These are phyloP conservation scores for Colletotrichum sp. DNA, from an alignment of 2,329 filamentous ascomycete species.

Conservation along the genomic window DNA sequence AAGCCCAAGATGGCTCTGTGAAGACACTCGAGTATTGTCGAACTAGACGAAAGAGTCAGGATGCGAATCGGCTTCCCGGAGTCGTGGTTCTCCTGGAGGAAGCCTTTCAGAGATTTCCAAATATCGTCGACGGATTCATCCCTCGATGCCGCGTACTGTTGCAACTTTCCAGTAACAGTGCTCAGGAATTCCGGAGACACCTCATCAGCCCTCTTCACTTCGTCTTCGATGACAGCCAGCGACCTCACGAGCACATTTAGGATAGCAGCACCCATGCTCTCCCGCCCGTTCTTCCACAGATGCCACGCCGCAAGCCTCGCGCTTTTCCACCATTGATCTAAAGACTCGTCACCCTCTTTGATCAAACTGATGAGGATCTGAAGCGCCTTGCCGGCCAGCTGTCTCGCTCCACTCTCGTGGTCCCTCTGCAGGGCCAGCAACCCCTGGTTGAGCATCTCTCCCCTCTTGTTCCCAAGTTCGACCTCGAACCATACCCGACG, in stretches of 20 bases:
- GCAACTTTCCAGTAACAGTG: conserved; percentile 14
- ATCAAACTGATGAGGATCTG: conserved; percentile 52
- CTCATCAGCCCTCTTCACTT: conserved; percentile 26
- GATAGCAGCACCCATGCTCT: conserved; percentile 69
- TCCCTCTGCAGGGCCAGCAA: conserved; percentile 58
- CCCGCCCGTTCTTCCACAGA: conserved; percentile 68
- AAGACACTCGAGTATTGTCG: conserved; percentile 60
- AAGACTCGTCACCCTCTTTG: conserved; percentile 13
- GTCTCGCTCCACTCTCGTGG: conserved; percentile 62
- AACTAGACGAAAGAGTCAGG: conserved; percentile 67
- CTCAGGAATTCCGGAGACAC: conserved; percentile 17
- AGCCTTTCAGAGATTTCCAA: conserved; percentile 35
- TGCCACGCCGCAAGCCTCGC: conserved; percentile 66
- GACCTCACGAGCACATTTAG: conserved; percentile 52
- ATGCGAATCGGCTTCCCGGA: conserved; percentile 44
- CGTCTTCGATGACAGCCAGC: conserved; percentile 44
- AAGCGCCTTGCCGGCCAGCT: conserved; percentile 61
- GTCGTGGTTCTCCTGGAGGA: conserved; percentile 30
- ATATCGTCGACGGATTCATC: conserved; percentile 34
- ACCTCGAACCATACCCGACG: conserved; percentile 64
- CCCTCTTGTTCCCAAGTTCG: conserved; percentile 51
- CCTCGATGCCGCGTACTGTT: conserved; percentile 23
- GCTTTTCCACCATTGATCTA: conserved; percentile 58
- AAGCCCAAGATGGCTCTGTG: conserved; percentile 40
- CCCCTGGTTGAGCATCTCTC: conserved; percentile 46